phyloP scores from a whole-genome alignment of 371 early-diverging fungal genomes.

The Rhizomucor miehei region DNA sequence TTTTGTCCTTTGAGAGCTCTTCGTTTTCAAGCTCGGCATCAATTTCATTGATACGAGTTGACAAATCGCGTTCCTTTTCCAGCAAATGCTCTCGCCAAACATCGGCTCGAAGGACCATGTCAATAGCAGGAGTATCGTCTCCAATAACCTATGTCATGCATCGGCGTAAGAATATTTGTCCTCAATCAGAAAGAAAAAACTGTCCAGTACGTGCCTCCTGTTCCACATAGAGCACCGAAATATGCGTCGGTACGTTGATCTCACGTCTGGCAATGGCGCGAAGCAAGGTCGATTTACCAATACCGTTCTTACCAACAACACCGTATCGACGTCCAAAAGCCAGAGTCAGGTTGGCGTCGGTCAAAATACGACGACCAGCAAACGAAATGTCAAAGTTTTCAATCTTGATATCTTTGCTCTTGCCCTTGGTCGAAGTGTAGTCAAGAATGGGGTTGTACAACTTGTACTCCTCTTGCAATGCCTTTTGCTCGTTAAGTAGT shows the following conservation, averaged over 20 bases:
- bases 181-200: too few relatives aligned
- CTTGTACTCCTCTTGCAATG: constrained; percentile 66
- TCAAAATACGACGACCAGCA: constrained; percentile 92
- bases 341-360: constrained; percentile 79
- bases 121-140: constrained; percentile 84
- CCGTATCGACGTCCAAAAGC: constrained; percentile 92
- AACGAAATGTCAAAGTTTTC: constrained; percentile 96
- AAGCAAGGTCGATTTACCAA: constrained; percentile 96
- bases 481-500: constrained; percentile 70
- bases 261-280: constrained; percentile 91
- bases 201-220: constrained; percentile 75
- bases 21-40: constrained; percentile 34
- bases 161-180: too few relatives aligned
- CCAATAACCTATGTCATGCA: constrained; percentile 73
- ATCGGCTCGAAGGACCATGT: constrained; percentile 92
- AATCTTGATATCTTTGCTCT: constrained; percentile 92
- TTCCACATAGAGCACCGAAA: constrained; percentile 94
- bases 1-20: constrained; percentile 49
- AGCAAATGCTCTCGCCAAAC: constrained; percentile 91
- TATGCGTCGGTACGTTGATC: constrained; percentile 82
- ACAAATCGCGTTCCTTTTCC: constrained; percentile 75
- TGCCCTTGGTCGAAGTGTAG: constrained; percentile 80
- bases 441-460: constrained; percentile 81
- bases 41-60: constrained; percentile 33
- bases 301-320: constrained; percentile 98